phyloP scores from a whole-genome alignment of 139 green algal species.

The Chlorella sp. region DNA sequence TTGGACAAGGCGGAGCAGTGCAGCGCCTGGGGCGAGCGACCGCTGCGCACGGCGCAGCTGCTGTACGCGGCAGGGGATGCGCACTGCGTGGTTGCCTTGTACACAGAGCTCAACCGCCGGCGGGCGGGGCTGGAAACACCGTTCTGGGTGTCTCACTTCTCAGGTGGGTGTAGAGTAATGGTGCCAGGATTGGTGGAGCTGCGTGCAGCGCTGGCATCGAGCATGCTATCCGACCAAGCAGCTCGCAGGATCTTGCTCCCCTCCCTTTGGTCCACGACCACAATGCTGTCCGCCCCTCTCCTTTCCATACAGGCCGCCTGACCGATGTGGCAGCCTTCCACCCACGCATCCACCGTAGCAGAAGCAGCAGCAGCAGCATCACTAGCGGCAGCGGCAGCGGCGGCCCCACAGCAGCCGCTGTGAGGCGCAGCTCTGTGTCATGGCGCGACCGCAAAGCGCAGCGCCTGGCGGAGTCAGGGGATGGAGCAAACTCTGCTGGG shows the following conservation, averaged over 20 bases:
- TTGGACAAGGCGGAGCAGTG: constrained; percentile 55
- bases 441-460: neutral
- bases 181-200: no score
- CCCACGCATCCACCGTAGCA: constrained; percentile 1
- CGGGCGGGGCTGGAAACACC: neutral
- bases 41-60: constrained; percentile 41
- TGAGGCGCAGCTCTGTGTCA: neutral
- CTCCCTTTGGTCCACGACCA: no score
- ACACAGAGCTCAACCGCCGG: neutral
- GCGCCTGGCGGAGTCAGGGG: neutral
- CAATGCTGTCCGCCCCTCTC: no score
- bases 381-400: neutral
- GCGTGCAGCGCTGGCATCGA: neutral
- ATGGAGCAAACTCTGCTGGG: neutral
- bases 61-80: constrained; percentile 51
- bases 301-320: constrained; percentile 4
- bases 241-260: no score
- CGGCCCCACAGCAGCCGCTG: neutral
- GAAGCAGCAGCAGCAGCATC: neutral
- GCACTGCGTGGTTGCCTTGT: constrained; percentile 42
- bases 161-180: neutral
- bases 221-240: no score
- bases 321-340: constrained; percentile 25
- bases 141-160: constrained; percentile 9
- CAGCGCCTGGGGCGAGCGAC: constrained; percentile 39